These are phyloP conservation scores for Durio zibethinus DNA, from an alignment of 345 rosid genomes.

Conservation along the genomic window DNA sequence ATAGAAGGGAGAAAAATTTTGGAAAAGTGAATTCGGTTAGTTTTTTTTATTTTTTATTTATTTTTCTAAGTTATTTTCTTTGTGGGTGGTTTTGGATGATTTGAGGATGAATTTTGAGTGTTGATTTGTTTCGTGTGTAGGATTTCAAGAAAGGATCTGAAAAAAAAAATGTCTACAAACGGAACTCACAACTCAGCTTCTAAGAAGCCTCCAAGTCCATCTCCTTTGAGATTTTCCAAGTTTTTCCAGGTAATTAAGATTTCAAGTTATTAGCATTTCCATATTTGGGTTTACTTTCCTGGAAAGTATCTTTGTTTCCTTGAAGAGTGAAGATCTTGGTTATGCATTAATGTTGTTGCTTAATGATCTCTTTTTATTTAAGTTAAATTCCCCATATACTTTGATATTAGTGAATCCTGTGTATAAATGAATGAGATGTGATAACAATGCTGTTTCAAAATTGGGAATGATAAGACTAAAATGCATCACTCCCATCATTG, in stretches of 20 bases:
- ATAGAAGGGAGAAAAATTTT: background rate
- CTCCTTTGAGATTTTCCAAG: conserved; percentile 71
- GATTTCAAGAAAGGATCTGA: conserved; percentile 16
- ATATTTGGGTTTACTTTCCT: background rate
- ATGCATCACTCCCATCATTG: background rate
- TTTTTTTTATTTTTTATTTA: background rate
- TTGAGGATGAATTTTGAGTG: conserved; percentile 14
- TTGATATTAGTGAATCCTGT: background rate
- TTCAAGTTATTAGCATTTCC: background rate
- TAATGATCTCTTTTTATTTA: background rate
- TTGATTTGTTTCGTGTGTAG: conserved; percentile 10
- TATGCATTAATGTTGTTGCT: background rate
- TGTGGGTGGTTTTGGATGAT: background rate
- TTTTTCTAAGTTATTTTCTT: background rate
- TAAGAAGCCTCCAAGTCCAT: conserved; percentile 63
- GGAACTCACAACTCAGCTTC: conserved; percentile 42
- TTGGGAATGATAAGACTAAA: background rate
- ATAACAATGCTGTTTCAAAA: background rate
- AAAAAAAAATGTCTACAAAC: conserved; percentile 42
- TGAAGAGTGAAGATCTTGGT: background rate
- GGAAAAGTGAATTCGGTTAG: conserved; percentile 8
- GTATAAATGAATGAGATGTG: background rate
- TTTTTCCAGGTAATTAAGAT: conserved; percentile 56
- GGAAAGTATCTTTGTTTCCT: background rate
- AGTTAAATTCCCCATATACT: background rate